Conservation (phyloP, 2,329 filamentous ascomycete genomes). For the Lecanicillium sp. region DNA sequence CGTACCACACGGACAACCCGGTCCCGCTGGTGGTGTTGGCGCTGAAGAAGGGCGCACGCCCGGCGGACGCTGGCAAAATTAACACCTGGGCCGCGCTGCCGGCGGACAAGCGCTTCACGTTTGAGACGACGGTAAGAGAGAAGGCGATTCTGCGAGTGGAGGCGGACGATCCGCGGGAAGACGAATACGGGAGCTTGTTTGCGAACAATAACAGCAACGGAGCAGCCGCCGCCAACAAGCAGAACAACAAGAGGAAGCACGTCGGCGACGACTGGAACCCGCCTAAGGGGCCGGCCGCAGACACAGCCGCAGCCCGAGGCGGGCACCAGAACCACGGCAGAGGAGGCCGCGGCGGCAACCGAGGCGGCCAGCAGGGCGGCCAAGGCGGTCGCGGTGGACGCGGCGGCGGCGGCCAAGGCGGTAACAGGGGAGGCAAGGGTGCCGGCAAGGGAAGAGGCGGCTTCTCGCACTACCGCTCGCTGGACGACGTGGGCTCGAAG, state of each 20-base stretch:
- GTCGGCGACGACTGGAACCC: constrained; percentile 42
- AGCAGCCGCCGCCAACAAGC: constrained; percentile 48
- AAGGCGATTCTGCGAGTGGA: constrained; percentile 80
- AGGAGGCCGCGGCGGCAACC: constrained; percentile 25
- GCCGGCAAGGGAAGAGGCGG: constrained; percentile 39
- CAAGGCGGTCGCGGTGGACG: constrained; percentile 24
- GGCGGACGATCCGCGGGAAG: constrained; percentile 56
- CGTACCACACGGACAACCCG: constrained; percentile 72
- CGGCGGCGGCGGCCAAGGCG: constrained; percentile 31
- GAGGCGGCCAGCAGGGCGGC: constrained; percentile 28
- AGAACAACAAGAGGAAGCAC: constrained; percentile 52
- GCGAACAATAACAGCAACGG: constrained; percentile 45
- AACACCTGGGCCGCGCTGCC: constrained; percentile 75
- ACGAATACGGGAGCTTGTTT: constrained; percentile 57
- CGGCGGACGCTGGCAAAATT: constrained; percentile 75
- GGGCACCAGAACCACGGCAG: constrained; percentile 21
- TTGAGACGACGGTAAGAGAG: constrained; percentile 81
- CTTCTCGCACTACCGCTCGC: constrained; percentile 54
- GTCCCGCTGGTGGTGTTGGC: constrained; percentile 78
- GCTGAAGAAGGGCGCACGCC: constrained; percentile 66
- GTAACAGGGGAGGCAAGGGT: constrained; percentile 33
- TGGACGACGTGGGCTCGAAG: constrained; percentile 57
- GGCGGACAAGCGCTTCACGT: constrained; percentile 63
- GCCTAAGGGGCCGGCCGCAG: constrained; percentile 22
- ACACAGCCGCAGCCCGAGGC: not conserved